A percentile compares a stretch with the other conserved stretches of the same genome.
Evolutionary conservation across 2,329 filamentous ascomycete species (phyloP).

Genomic region (Pseudogymnoascus sp.): DNA sequence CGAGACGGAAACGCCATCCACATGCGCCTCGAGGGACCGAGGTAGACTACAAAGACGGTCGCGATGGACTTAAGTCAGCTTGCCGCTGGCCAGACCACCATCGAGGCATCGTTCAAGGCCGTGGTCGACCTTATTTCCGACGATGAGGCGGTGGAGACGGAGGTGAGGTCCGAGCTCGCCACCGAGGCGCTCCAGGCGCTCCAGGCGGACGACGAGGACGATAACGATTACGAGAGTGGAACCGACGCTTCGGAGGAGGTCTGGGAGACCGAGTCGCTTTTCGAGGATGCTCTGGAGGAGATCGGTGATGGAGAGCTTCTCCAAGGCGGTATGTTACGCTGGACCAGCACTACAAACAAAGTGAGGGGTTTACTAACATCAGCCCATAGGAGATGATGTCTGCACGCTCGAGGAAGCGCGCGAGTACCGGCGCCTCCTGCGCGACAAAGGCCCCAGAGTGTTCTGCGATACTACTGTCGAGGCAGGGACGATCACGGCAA

Average conservation of each 20-base stretch:
- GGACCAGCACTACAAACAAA: not conserved
- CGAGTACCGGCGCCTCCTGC: constrained; percentile 60
- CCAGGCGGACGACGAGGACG: constrained; percentile 14
- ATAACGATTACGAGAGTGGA: constrained; percentile 15
- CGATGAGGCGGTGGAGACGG: constrained; percentile 5
- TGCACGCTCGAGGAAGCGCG: constrained; percentile 63
- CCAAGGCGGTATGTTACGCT: constrained; percentile 30
- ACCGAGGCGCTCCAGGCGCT: not conserved
- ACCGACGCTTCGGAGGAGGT: constrained; percentile 14
- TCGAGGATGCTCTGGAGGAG: constrained; percentile 38
- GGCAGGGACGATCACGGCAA: constrained; percentile 61
- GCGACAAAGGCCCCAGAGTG: constrained; percentile 64
- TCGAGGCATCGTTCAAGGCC: constrained; percentile 26
- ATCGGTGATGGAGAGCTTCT: constrained; percentile 38
- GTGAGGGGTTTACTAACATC: not conserved
- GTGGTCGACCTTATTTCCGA: constrained; percentile 15
- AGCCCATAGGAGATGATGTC: constrained; percentile 12
- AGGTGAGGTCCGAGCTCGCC: not conserved
- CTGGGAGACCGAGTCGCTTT: constrained; percentile 37
- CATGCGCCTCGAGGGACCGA: constrained; percentile 13
- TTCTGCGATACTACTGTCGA: constrained; percentile 69
- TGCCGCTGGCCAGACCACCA: constrained; percentile 25
- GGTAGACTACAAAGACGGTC: constrained; percentile 21
- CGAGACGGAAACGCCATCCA: constrained; percentile 11
- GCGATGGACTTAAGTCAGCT: constrained; percentile 27